phyloP scores from a whole-genome alignment of 768 basidiomycete species.

The Leccinum variicolor region DNA sequence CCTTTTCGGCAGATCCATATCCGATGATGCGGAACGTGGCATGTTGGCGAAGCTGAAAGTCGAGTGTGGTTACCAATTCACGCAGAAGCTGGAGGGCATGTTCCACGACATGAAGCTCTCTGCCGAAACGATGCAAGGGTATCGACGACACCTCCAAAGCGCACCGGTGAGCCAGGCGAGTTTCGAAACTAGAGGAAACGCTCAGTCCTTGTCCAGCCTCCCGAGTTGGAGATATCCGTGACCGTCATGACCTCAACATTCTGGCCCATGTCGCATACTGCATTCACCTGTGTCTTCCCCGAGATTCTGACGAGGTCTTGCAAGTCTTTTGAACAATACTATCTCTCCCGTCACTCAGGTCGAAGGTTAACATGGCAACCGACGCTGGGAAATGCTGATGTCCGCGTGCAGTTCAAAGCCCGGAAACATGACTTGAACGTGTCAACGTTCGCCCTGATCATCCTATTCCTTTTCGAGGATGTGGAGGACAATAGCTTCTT shows the following conservation, averaged over 20 bases:
- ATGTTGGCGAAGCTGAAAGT: conserved; percentile 98
- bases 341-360: conserved; percentile 85
- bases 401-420: conserved; percentile 76
- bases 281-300: conserved; percentile 66
- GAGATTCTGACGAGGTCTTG: conserved; percentile 57
- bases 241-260: conserved; percentile 95
- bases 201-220: conserved; percentile 46
- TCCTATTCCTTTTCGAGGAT: conserved; percentile 84
- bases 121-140: conserved; percentile 74
- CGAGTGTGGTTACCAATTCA: conserved; percentile 95
- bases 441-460: conserved; percentile 82
- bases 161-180: conserved; percentile 47
- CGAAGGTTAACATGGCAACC: conserved; percentile 91
- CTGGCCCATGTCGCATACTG: conserved; percentile 82
- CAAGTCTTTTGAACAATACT: conserved; percentile 85
- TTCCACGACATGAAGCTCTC: conserved; percentile 96
- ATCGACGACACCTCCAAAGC: conserved; percentile 57
- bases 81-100: conserved; percentile 98
- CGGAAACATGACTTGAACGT: conserved; percentile 89
- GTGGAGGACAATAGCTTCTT: conserved; percentile 64
- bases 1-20: conserved; percentile 80
- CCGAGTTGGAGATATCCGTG: conserved; percentile 77
- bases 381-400: conserved; percentile 85
- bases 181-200: not conserved
- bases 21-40: conserved; percentile 95